Conservation (phyloP, 371 early-diverging fungal genomes). For the Actinomucor elegans region DNA sequence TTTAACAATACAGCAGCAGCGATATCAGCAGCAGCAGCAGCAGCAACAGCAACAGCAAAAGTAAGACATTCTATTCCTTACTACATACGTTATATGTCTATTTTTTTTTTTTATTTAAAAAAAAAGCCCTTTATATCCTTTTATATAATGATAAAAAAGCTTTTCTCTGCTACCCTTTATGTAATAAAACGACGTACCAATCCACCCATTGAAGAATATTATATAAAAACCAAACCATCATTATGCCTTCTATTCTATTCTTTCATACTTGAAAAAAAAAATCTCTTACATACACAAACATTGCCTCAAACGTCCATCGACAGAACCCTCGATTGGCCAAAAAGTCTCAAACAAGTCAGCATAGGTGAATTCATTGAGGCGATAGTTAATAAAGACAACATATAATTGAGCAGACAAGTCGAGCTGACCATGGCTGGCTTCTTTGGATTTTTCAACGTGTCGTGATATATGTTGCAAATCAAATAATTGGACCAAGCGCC, state of each 20-base stretch:
- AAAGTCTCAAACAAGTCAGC: constrained; percentile 37
- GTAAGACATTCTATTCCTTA: not conserved
- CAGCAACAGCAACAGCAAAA: not conserved
- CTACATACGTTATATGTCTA: not conserved
- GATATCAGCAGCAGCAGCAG: not conserved
- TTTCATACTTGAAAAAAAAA: no score
- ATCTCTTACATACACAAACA: constrained; percentile 25
- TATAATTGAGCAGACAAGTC: no score
- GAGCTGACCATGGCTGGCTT: constrained; percentile 3
- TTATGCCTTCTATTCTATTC: constrained; percentile 10
- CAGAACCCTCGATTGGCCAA: constrained; percentile 19
- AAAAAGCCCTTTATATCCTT: not conserved
- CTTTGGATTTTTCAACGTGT: no score
- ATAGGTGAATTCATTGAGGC: no score
- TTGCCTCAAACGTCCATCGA: constrained; percentile 13
- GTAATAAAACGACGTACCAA: constrained; percentile 20
- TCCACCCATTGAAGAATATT: constrained; percentile 29
- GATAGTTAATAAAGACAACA: no score
- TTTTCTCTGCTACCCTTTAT: constrained; percentile 20
- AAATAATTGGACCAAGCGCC: no score
- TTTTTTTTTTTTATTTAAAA: not conserved
- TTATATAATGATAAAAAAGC: constrained; percentile 26
- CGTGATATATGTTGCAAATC: no score
- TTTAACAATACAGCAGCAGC: constrained; percentile 4
- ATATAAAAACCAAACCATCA: constrained; percentile 30